phyloP scores from a whole-genome alignment of 139 green algal genomes.

The Chlorella sp. region DNA sequence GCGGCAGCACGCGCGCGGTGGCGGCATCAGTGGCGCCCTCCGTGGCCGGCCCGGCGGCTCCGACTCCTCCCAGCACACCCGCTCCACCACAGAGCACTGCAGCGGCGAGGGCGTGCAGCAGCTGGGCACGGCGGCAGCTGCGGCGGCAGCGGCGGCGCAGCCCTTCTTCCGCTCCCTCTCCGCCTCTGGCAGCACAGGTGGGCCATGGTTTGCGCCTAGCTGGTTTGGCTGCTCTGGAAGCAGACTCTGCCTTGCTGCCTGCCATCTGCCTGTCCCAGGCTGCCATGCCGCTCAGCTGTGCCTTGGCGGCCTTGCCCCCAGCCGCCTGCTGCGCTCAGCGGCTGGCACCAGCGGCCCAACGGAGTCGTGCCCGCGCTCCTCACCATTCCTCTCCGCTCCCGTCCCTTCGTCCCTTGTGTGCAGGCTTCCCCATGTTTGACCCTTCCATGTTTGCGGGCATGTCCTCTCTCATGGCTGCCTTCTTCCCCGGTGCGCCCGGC shows the following conservation, averaged over 20 bases:
- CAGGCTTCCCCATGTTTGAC: conserved; percentile 39
- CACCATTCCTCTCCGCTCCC: no score
- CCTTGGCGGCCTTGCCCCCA: neutral
- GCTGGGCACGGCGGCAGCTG: neutral
- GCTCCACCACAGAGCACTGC: conserved; percentile 47
- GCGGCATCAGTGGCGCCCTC: no score
- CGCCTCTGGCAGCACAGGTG: conserved; percentile 8
- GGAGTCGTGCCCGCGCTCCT: no score
- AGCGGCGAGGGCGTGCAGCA: conserved; percentile 5
- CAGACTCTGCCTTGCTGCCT: no score
- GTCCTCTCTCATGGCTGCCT: conserved; percentile 23
- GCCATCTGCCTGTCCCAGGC: neutral
- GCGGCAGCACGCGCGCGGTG: no score
- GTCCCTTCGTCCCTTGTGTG: neutral
- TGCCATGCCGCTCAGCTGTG: neutral
- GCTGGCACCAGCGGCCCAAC: no score
- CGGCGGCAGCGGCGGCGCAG: neutral
- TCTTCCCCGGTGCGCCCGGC: conserved; percentile 22
- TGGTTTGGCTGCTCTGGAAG: no score
- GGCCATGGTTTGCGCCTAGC: no score
- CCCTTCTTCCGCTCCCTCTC: conserved; percentile 17
- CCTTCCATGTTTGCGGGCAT: conserved; percentile 42
- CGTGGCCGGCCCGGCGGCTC: no score
- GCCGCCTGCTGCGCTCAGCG: no score
- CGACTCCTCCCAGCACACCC: conserved; percentile 49